Evolutionary conservation across 2,329 filamentous ascomycete species (phyloP).

Genomic region (Pleurostoma richardsiae): DNA sequence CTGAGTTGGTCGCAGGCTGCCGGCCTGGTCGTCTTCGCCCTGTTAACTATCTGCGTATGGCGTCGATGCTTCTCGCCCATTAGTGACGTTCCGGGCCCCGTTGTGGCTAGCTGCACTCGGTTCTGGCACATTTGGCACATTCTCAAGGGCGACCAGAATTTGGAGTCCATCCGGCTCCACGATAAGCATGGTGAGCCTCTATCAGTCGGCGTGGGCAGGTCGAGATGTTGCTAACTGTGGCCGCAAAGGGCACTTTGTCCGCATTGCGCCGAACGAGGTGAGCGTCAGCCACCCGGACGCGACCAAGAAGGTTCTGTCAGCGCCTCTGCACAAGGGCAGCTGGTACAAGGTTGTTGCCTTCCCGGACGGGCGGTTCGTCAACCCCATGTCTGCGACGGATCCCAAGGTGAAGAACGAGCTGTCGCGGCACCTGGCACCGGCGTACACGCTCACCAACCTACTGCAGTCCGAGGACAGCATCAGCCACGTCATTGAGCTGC

Average conservation of each 20-base stretch:
- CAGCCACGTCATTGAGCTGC: slow-evolving; percentile 7
- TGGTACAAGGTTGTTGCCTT: slow-evolving; percentile 4
- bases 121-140: slow-evolving; percentile 2
- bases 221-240: no score
- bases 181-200: background rate
- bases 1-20: no score
- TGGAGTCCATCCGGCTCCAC: background rate
- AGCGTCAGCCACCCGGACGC: slow-evolving; percentile 4
- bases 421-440: slow-evolving; percentile 23
- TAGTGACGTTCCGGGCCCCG: background rate
- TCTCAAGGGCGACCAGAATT: slow-evolving; percentile 1
- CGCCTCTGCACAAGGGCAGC: slow-evolving; percentile 1
- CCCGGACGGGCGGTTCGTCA: slow-evolving; percentile 25
- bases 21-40: no score
- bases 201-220: no score
- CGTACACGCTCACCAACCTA: slow-evolving; percentile 25
- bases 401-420: slow-evolving; percentile 25
- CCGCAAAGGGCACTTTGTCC: background rate
- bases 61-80: background rate
- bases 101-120: slow-evolving; percentile 1
- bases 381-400: slow-evolving; percentile 30
- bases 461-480: slow-evolving; percentile 13
- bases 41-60: background rate
- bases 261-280: slow-evolving; percentile 2
- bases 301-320: background rate